Conservation (phyloP, 1,139 yeast species). For the Zygoascus sp. region DNA sequence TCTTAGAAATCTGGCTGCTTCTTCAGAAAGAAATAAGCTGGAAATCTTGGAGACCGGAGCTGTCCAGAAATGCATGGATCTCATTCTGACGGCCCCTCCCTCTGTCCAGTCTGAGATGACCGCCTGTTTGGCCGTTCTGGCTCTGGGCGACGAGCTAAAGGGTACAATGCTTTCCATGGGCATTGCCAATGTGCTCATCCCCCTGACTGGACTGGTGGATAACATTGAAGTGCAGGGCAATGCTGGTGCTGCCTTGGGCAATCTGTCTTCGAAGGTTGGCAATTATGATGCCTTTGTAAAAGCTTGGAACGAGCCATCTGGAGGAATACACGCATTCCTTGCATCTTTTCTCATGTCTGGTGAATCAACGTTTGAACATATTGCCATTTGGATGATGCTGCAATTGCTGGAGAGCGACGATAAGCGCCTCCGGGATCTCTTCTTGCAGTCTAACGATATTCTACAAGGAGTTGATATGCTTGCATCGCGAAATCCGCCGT, state of each 20-base stretch:
- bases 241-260: slow-evolving; percentile 97
- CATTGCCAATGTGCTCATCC: slow-evolving; percentile 82
- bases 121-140: slow-evolving; percentile 95
- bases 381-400: slow-evolving; percentile 94
- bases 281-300: slow-evolving; percentile 76
- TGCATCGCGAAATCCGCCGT: slow-evolving; percentile 29
- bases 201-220: slow-evolving; percentile 73
- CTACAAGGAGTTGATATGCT: slow-evolving; percentile 33
- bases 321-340: slow-evolving; percentile 83
- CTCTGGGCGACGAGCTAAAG: slow-evolving; percentile 92
- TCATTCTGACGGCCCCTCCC: slow-evolving; percentile 79
- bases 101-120: slow-evolving; percentile 93
- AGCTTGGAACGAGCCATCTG: slow-evolving; percentile 75
- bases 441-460: slow-evolving; percentile 35
- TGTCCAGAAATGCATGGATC: slow-evolving; percentile 84
- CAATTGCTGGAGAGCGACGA: slow-evolving; percentile 89
- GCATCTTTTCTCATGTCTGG: slow-evolving; percentile 74
- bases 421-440: slow-evolving; percentile 47
- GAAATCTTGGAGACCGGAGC: slow-evolving; percentile 95
- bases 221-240: slow-evolving; percentile 97
- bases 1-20: slow-evolving; percentile 90
- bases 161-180: slow-evolving; percentile 78
- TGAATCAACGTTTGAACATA: slow-evolving; percentile 96
- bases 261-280: slow-evolving; percentile 82
- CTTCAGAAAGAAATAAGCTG: slow-evolving; percentile 85